Evolutionary conservation across 805 yeast genomes (phyloP), one percentile per base, ranked within the genome.

Genomic region (Zygoascus bituminiphila): DNA sequence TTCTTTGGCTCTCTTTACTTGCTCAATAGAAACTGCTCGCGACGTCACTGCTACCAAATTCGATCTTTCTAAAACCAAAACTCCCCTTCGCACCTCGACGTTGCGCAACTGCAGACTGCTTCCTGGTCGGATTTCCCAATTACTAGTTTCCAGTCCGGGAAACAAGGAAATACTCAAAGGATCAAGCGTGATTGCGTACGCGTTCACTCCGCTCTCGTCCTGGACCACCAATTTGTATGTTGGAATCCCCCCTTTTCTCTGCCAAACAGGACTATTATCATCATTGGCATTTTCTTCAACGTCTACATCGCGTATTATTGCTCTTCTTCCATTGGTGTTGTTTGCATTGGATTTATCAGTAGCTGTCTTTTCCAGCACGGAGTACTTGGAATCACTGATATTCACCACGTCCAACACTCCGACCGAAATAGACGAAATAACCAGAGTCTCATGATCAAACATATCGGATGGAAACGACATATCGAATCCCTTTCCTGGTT

Each of bases 311-410:
- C 46, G 48, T n/a, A 20, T 26, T 23, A 41, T 35, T 21, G 45
- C 35, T 20, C 50, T 44, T 4, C 15, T 12, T 12, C 10, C 15
- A 15, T 29, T 29, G 33, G 33, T 29, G 10, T 29, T 29, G 7
- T 15, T 29, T 7, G 4, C 33, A 17, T 43, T 44, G 10, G 48
- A 25, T 4, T 38, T 42, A 23, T 43, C 45, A 14, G 33, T 42
- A 15, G 38, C 46, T 14, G 53, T 23, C 25, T 26, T 21, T n/a
- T 55, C 54, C 9, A 64, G 55, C 52, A 61, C 64, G 49, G 57
- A 59, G 47, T 57, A 61, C 46, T 60, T 61, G 45, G 68, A 62
- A 17, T 41, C 48, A 19, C 61, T 46, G 31, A 61, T 55, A 45
- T 56, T 49, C 31, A 46, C 39, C 10, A 52, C 42, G 26, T 57